Evolutionary conservation across 805 yeast genomes (phyloP), one percentile per base, ranked within the genome.

Genomic region (Diddensiella santjacobensis): DNA sequence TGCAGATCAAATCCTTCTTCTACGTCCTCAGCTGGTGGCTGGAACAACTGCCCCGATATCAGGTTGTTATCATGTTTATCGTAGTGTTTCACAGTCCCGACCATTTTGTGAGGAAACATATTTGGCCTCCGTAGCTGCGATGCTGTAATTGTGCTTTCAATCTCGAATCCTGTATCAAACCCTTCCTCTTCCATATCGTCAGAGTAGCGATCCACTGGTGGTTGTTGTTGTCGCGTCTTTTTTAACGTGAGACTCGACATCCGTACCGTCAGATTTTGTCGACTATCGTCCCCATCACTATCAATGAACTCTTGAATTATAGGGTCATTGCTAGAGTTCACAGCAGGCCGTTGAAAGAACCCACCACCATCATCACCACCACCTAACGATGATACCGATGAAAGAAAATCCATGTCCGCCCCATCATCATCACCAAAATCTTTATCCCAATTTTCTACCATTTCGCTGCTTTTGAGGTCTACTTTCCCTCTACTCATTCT

Each of bases 321-420:
- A 8, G 31, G 13, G 8, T 26, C 31, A 13, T 26, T 26, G 13
- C 13, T 26, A 8, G 31, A 26, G 31, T 13, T 26, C 31, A 26
- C 8, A 8, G 13, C 31, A 8, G 31, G 11, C 13, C 11, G 31
- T 26, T 13, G 31, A 8, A 8, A 13, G 31, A 26, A 26, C 11
- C 8, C 8, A 8, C 11, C 31, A 13, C 38, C 18, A 35, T 15
- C 38, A 35, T 15, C 15, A 17, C 18, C 38, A 17, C 31, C 29
- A 4, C 54, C 51, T 15, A 44, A 40, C 8, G 54, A 50, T 13
- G 54, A 50, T 6, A 49, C 53, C 8, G 55, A 52, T 3, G 55
- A 50, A 17, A 40, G 36, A 42, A 52, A 47, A 19, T 39, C 29
- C 26, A 48, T 8, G 20, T 31, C 40, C 19, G 23, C 30, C 13